Evolutionary conservation across 1,284 basidiomycete genomes (phyloP), one percentile per base, ranked within the genome.

Genomic region (Tilletia caries): DNA sequence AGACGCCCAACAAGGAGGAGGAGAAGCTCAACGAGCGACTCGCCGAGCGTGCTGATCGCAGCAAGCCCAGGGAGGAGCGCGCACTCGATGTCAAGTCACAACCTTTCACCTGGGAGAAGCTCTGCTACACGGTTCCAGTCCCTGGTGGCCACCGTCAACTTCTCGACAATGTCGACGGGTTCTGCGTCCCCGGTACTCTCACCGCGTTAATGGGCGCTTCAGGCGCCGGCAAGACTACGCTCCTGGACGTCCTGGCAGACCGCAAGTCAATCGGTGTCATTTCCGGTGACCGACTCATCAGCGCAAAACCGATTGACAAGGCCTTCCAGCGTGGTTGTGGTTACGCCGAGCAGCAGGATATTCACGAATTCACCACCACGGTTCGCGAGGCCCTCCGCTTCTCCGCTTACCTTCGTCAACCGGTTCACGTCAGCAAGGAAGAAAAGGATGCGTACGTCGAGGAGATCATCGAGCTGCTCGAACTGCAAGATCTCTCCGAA

Each of bases 391-490:
- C 93, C 0, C 85, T 96, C 0, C 84, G 88, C 27, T 93, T 95
- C 85, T 91, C 90, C 10, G 93, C 93, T 0, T 86, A 89, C 72
- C 85, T 95, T 5, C 89, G 93, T 32, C 93, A 95, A 79, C 90
- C 91, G 1, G 84, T 86, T 6, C 85, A 86, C 8, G 88, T 92
- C 2, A 85, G 91, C 0, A 83, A 86, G 27, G 84, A 84, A 1
- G 92, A 95, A 83, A 95, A 94, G 83, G 87, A 90, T 79, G 89
- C 87, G 54, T 93, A 92, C 76, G 91, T 91, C 68, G 91, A 93
- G 70, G 89, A 88, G 77, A 90, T 91, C 67, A 85, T 94, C 73
- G 88, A 87, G 79, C 89, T 93, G 86, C 90, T 92, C 75, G 92
- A 91, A 23, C 85, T 94, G 73, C 88, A 89, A 54, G 85, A 83